These are phyloP conservation scores for Penicillium dipodomyicola DNA, from an alignment of 495 filamentous ascomycete genomes.

Conservation along the genomic window DNA sequence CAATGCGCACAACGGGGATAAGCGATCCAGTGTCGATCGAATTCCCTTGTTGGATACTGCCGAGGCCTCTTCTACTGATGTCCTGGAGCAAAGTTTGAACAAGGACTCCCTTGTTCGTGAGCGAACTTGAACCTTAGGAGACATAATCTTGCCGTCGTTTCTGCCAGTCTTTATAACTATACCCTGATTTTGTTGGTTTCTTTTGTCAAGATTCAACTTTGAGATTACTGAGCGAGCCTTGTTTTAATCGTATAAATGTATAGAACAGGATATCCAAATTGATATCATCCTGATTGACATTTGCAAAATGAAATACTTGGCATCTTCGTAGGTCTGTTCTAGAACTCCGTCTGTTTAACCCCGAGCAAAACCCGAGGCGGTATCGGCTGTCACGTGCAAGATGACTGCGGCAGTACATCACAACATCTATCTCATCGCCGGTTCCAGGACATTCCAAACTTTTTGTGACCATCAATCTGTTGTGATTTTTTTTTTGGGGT, in stretches of 20 bases:
- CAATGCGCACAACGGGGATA: slow-evolving; percentile 24
- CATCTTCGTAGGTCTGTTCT: no score
- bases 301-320: background rate
- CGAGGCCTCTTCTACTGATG: slow-evolving; percentile 28
- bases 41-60: slow-evolving; percentile 43
- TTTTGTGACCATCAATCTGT: slow-evolving; percentile 11
- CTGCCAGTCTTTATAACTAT: slow-evolving; percentile 1
- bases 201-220: background rate
- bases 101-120: slow-evolving; percentile 24
- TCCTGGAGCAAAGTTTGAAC: slow-evolving; percentile 9
- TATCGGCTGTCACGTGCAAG: slow-evolving; percentile 32
- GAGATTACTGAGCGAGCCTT: background rate
- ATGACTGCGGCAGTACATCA: slow-evolving; percentile 28
- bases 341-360: slow-evolving; percentile 11
- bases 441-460: slow-evolving; percentile 13
- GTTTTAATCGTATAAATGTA: background rate
- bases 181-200: slow-evolving; percentile 8
- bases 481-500: slow-evolving; percentile 1
- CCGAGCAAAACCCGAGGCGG: slow-evolving; percentile 31
- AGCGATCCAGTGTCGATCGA: slow-evolving; percentile 37
- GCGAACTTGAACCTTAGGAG: slow-evolving; percentile 18
- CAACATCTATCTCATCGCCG: slow-evolving; percentile 28
- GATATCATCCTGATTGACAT: background rate
- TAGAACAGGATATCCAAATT: background rate
- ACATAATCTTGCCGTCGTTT: slow-evolving; percentile 3